Conservation (phyloP, 331 rosid species). For the Phaseolus coccineus region DNA sequence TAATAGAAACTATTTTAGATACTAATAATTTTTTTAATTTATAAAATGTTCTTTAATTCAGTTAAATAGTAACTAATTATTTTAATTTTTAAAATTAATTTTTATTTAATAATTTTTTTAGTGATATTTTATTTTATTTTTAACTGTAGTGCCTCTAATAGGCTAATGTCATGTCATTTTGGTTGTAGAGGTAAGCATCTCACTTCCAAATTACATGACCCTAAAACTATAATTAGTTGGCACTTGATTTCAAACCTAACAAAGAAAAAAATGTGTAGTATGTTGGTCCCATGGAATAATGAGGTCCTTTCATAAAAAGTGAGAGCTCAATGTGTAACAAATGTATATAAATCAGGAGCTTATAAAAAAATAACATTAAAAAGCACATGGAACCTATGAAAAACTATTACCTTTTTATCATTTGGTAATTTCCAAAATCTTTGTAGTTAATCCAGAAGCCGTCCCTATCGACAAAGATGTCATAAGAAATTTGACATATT, state of each 20-base stretch:
- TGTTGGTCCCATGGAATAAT: background rate
- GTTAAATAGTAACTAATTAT: too few relatives aligned
- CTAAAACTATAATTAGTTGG: constrained; percentile 19
- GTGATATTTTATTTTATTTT: too few relatives aligned
- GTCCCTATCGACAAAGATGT: background rate
- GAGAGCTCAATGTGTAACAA: background rate
- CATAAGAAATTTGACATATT: background rate
- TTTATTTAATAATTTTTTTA: too few relatives aligned
- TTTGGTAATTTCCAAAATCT: background rate
- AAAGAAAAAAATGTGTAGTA: background rate
- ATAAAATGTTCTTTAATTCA: too few relatives aligned
- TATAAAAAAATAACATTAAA: background rate
- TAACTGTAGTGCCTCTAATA: too few relatives aligned
- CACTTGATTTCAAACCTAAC: constrained; percentile 11
- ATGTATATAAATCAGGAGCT: background rate
- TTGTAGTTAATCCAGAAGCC: background rate
- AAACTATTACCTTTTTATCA: background rate
- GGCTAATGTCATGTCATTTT: background rate
- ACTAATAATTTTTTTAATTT: too few relatives aligned
- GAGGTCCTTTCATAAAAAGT: background rate
- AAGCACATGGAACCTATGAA: background rate
- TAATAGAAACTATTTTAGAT: too few relatives aligned
- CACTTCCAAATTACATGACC: background rate
- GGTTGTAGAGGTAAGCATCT: background rate
- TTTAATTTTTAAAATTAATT: too few relatives aligned